Conservation (phyloP, 2,329 filamentous ascomycete species). For the Helminthosporium solani region DNA sequence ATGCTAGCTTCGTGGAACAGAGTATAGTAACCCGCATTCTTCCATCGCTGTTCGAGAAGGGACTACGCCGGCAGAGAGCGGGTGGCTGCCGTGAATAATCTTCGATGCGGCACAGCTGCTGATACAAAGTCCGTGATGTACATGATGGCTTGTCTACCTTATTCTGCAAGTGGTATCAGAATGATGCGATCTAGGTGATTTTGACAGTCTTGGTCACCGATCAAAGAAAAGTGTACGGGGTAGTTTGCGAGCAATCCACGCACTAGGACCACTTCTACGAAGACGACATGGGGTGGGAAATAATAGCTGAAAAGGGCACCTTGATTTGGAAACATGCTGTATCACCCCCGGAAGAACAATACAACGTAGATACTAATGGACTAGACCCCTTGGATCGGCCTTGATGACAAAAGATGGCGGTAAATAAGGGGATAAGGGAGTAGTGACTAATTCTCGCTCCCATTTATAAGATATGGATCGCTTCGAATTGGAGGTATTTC, state of each 20-base stretch:
- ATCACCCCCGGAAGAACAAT: background rate
- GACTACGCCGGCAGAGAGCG: background rate
- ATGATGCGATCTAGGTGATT: background rate
- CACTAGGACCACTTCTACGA: too few relatives aligned
- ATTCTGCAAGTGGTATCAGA: background rate
- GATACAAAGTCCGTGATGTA: background rate
- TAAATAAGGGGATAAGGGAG: background rate
- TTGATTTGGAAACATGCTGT: too few relatives aligned
- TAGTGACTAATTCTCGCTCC: background rate
- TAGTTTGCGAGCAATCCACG: too few relatives aligned
- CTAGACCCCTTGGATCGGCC: background rate
- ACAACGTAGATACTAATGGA: background rate
- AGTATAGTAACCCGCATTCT: too few relatives aligned
- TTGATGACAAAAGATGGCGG: background rate
- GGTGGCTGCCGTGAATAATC: slow-evolving; percentile 5
- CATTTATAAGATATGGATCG: background rate
- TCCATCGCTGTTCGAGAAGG: too few relatives aligned
- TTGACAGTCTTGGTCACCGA: background rate
- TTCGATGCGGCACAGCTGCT: background rate
- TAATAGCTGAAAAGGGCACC: too few relatives aligned
- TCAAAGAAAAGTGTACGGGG: background rate
- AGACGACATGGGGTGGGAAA: too few relatives aligned
- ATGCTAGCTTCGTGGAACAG: too few relatives aligned
- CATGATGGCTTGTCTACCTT: too few relatives aligned
- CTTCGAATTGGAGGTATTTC: background rate